Conservation (phyloP, 148 eudicot genomes). For the Tetragonia tetragonoides region DNA sequence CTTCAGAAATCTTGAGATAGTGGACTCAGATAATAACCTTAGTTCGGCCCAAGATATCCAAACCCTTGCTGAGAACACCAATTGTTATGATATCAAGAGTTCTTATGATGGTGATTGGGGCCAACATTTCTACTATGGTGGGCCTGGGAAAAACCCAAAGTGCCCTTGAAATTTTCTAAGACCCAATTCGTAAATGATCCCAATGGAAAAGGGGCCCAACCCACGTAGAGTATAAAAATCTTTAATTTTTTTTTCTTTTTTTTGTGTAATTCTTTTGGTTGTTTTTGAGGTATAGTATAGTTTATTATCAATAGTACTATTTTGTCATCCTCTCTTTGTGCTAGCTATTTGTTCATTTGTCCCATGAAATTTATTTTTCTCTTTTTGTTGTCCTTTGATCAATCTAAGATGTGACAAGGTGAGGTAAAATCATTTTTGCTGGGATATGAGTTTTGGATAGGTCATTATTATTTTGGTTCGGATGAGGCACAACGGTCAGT, state of each 20-base stretch:
- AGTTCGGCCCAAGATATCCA: conserved; percentile 61
- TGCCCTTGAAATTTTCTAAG: conserved; percentile 38
- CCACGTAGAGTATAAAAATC: neutral
- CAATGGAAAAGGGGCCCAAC: neutral
- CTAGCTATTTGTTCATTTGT: neutral
- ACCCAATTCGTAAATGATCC: neutral
- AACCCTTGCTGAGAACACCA: conserved; percentile 75
- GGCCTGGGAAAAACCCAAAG: conserved; percentile 81
- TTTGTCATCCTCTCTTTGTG: conserved; percentile 9
- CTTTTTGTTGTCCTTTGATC: neutral
- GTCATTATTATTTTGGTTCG: too few species aligned
- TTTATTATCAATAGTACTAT: conserved; percentile 1
- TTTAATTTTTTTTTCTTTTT: neutral
- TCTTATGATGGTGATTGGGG: conserved; percentile 77
- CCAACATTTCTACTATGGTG: conserved; percentile 89
- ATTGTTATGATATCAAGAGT: conserved; percentile 84
- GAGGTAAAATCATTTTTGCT: too few species aligned
- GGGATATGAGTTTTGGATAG: too few species aligned
- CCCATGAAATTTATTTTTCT: neutral
- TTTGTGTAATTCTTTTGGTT: conserved; percentile 13
- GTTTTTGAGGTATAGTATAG: conserved; percentile 17
- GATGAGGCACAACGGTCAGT: too few species aligned
- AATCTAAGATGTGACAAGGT: too few species aligned
- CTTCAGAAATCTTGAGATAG: conserved; percentile 76
- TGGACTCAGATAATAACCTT: conserved; percentile 86